Evolutionary conservation across 1,139 yeast species (phyloP), one percentile per base, ranked within the genome.

Genomic region (Lodderomyces metapsilosis): DNA sequence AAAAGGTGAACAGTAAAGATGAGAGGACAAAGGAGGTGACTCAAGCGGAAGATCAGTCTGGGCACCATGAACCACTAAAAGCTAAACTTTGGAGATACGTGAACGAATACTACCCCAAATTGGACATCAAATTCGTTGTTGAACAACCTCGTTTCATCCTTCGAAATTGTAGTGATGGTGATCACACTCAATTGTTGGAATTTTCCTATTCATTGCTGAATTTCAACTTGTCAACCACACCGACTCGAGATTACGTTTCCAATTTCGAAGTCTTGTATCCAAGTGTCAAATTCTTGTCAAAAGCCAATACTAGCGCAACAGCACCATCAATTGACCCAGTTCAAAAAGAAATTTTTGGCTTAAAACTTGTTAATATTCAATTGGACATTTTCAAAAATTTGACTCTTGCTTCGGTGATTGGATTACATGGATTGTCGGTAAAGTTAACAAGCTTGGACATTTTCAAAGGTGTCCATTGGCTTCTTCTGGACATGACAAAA

Each of bases 61-160:
- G 18, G 20, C 15, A 31, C 6, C 36, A 15, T 5, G 50, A 48
- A 40, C 20, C 43, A 20, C 36, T 47, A 12, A 40, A 38, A 21
- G 42, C 45, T 4, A 42, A 36, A 34, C 30, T 41, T 11, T 48
- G 50, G 48, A 34, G 43, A 35, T 47, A 48, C 31, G 22, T 76
- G 4, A 64, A 71, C 42, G 76, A 74, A 25, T 62, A 61, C 43
- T 76, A 74, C 43, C 80, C 80, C 2, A 54, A 56, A 9, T 51
- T 71, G 10, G 74, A 69, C 46, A 52, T 72, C 22, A 70, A 70
- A 43, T 52, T 68, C 27, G 68, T 71, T 4, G 59, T 72, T 37
- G 75, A 68, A 44, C 77, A 71, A 47, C 79, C 80, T 8, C 54
- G 75, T 22, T 41, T 64, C 3, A 60, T 75, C 7, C 49, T 74